phyloP scores from a whole-genome alignment of 371 early-diverging fungal genomes.

The Zopfochytrium polystomum region DNA sequence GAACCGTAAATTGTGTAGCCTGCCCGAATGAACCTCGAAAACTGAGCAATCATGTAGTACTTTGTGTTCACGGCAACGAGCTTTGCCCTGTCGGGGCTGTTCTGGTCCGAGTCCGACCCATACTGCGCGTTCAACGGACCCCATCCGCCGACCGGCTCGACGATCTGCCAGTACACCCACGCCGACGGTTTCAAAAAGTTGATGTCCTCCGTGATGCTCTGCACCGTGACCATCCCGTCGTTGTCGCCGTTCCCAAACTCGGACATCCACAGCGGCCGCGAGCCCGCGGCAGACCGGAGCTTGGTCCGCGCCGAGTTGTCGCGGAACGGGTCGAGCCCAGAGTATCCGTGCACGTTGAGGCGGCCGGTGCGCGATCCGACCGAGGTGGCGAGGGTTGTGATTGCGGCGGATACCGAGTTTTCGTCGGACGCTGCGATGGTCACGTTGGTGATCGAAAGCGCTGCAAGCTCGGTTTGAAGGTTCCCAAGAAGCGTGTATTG shows the following conservation, averaged over 20 bases:
- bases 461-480: slow-evolving; percentile 10
- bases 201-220: slow-evolving; percentile 23
- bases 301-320: slow-evolving; percentile 13
- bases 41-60: slow-evolving; percentile 26
- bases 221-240: slow-evolving; percentile 12
- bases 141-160: too few relatives aligned
- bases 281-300: slow-evolving; percentile 8
- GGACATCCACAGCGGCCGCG: slow-evolving; percentile 21
- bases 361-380: slow-evolving; percentile 5
- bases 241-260: slow-evolving; percentile 17
- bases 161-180: slow-evolving; percentile 27
- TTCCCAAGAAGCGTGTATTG: slow-evolving; percentile 9
- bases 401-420: not conserved
- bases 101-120: not conserved
- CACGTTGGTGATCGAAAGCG: not conserved
- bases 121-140: slow-evolving; percentile 16
- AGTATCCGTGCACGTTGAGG: slow-evolving; percentile 26
- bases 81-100: not conserved
- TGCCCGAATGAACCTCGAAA: slow-evolving; percentile 26
- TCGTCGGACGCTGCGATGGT: slow-evolving; percentile 21
- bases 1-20: slow-evolving; percentile 14
- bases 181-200: slow-evolving; percentile 17
- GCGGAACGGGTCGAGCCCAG: slow-evolving; percentile 2
- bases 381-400: slow-evolving; percentile 1
- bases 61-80: slow-evolving; percentile 7